Percentiles rank a stretch among this genome's conserved stretches.
phyloP scores from a whole-genome alignment of 306 rosid species.

The Albizia julibrissin region DNA sequence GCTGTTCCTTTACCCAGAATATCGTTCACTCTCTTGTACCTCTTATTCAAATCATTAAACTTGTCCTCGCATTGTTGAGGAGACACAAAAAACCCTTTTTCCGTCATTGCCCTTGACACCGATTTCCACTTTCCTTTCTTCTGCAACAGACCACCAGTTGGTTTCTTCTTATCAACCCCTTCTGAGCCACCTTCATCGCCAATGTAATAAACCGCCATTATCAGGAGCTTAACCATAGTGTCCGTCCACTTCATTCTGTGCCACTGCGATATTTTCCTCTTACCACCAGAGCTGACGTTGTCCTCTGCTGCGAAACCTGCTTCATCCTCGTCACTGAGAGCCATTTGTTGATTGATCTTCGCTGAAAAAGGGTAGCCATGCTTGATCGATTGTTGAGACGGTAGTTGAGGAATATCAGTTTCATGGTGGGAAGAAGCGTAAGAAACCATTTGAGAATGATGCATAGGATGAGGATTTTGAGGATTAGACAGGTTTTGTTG shows the following conservation, averaged over 20 bases:
- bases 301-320: constrained; percentile 56
- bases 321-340: constrained; percentile 79
- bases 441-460: constrained; percentile 53
- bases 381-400: constrained; percentile 49
- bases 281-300: constrained; percentile 44
- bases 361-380: constrained; percentile 47
- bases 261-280: constrained; percentile 76
- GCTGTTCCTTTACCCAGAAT: constrained; percentile 96
- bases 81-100: constrained; percentile 81
- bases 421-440: constrained; percentile 39
- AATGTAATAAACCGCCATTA: constrained; percentile 86
- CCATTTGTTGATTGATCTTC: constrained; percentile 43
- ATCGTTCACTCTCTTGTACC: constrained; percentile 92
- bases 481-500: constrained; percentile 47
- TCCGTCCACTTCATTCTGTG: constrained; percentile 99
- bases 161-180: constrained; percentile 65
- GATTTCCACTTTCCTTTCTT: constrained; percentile 98
- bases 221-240: constrained; percentile 76
- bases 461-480: constrained; percentile 53
- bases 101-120: constrained; percentile 89
- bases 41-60: constrained; percentile 92
- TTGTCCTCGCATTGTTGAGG: constrained; percentile 98
- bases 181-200: constrained; percentile 88
- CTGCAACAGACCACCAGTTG: constrained; percentile 69
- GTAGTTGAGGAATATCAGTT: constrained; percentile 48